Evolutionary conservation across 805 yeast genomes (phyloP), one percentile per base, ranked within the genome.

Genomic region (Saccharomyces jurei): DNA sequence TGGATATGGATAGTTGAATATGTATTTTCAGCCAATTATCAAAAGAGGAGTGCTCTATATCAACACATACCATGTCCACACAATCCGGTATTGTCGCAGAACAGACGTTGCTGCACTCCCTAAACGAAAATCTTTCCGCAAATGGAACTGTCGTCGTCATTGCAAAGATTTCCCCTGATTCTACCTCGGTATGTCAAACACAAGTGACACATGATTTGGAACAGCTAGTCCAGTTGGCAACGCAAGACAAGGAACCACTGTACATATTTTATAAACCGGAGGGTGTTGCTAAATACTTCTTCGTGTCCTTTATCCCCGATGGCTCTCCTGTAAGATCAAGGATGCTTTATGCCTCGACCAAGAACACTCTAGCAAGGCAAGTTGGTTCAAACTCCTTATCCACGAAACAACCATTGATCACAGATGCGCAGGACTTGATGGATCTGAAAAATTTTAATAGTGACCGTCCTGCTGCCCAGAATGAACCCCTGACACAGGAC

Each of bases 331-430:
- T 92, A 41, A 80, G 90, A 55, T 77, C 80, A 54, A 94, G 92
- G 69, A 94, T 94, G 97, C 76, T 94, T 50, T 94, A 91, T 68
- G 98, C 98, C 4, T 88, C 97, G 2, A 84, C 95, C 10, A 89
- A 89, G 57, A 86, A 82, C 67, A 82, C 94, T 1, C 70, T 94
- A 41, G 72, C 87, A 54, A 81, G 87, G 60, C 84, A 86, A 58
- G 75, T 92, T 44, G 97, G 97, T 8, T 78, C 74, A 0, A 73
- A 73, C 50, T 60, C 67, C 36, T 71, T 74, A 50, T 36, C 25
- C 31, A 65, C 63, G n/a, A 63, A 71, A 47, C 70, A 66, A 28
- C 49, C 70, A 9, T 63, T 74, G 52, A 56, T 69, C 49, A 72
- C 75, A 29, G 69, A 66, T 14, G 51, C 67, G 4, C 63, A 61